Conservation (phyloP, 2,329 filamentous ascomycete species). For the Zasmidium cellare region DNA sequence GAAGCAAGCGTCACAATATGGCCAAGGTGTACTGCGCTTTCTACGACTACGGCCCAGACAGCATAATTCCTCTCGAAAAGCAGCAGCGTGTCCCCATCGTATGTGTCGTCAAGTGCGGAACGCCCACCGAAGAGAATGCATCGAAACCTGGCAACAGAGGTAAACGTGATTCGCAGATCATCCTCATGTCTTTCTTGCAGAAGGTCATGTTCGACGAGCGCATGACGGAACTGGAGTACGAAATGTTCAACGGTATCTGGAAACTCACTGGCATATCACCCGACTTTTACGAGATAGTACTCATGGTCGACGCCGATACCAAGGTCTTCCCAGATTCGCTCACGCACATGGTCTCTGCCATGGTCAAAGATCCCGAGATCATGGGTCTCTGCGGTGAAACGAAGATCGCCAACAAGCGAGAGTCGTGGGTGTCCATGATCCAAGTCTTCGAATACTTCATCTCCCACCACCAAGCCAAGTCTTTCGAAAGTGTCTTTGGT, state of each 20-base stretch:
- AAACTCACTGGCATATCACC: constrained; percentile 97
- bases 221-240: constrained; percentile 98
- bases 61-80: constrained; percentile 75
- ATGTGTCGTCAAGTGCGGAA: constrained; percentile 92
- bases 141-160: constrained; percentile 95
- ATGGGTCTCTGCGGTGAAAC: constrained; percentile 99
- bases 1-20: constrained; percentile 98
- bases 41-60: constrained; percentile 89
- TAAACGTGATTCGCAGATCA: constrained; percentile 98
- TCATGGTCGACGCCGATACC: constrained; percentile 99
- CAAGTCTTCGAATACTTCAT: constrained; percentile 99
- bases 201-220: constrained; percentile 99
- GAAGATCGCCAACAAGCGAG: constrained; percentile 97
- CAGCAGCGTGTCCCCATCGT: constrained; percentile 99
- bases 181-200: constrained; percentile 98
- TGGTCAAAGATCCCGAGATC: constrained; percentile 98
- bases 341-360: constrained; percentile 98
- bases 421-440: constrained; percentile 94
- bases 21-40: constrained; percentile 97
- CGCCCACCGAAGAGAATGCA: constrained; percentile 76
- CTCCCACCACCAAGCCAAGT: constrained; percentile 94
- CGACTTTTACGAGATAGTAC: constrained; percentile 95
- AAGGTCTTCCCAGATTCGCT: constrained; percentile 98
- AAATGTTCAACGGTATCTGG: constrained; percentile 99
- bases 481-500: constrained; percentile 97